Conservation (phyloP, 768 basidiomycete genomes). For the Naganishia onofrii region DNA sequence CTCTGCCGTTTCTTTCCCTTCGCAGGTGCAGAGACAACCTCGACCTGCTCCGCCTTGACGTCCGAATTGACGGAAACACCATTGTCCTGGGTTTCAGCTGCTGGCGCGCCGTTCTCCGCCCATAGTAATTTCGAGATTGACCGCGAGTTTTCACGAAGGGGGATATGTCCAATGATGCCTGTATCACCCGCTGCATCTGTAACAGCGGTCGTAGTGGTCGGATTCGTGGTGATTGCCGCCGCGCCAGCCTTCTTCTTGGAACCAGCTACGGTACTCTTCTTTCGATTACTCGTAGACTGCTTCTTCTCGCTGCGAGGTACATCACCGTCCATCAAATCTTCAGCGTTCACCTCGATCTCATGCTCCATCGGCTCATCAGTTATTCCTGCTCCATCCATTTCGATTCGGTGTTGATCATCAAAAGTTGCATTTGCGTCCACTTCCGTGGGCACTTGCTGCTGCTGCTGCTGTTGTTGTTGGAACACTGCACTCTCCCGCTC, state of each 20-base stretch:
- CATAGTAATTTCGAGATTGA: conserved; percentile 13
- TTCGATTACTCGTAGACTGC: background rate
- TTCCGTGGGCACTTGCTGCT: background rate
- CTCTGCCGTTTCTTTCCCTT: conserved; percentile 23
- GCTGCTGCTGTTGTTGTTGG: conserved; percentile 2
- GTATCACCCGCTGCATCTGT: background rate
- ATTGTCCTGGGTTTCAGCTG: background rate
- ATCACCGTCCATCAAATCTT: background rate
- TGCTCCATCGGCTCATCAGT: background rate
- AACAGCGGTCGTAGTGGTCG: background rate
- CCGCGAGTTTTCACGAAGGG: conserved; percentile 18
- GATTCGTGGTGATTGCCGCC: background rate
- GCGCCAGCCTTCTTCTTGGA: background rate
- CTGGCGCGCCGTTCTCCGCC: conserved; percentile 1
- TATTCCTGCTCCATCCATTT: background rate
- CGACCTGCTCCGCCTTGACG: background rate
- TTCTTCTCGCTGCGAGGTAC: background rate
- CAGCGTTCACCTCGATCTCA: background rate
- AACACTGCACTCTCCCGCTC: conserved; percentile 15
- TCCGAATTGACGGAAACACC: background rate
- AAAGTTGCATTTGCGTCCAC: background rate
- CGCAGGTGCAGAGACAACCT: background rate
- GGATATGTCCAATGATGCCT: conserved; percentile 17
- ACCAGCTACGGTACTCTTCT: background rate
- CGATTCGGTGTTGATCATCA: background rate